Evolutionary conservation across 495 filamentous ascomycete species (phyloP).

Genomic region (Trichoderma erinaceum): DNA sequence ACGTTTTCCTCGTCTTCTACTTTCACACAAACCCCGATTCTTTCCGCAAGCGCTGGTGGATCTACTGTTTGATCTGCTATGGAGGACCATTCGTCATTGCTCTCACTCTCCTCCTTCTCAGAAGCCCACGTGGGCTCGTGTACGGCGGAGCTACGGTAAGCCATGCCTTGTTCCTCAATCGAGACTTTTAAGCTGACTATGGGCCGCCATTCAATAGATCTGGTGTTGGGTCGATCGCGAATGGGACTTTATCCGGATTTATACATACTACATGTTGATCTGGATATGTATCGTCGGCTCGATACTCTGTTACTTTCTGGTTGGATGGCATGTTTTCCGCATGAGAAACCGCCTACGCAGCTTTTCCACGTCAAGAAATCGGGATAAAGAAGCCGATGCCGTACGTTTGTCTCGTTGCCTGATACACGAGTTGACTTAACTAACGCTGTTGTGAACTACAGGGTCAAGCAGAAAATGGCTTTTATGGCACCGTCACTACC

Average conservation of each 20-base stretch:
- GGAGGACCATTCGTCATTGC: slow-evolving; percentile 63
- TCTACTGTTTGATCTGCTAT: slow-evolving; percentile 61
- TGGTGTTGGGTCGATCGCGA: slow-evolving; percentile 72
- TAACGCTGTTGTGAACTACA: neutral
- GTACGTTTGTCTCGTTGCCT: neutral
- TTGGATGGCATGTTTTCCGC: slow-evolving; percentile 57
- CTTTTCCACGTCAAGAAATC: slow-evolving; percentile 25
- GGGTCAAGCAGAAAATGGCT: neutral
- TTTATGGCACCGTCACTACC: slow-evolving; percentile 17
- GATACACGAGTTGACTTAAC: neutral
- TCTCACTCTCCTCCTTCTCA: slow-evolving; percentile 55
- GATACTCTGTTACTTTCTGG: slow-evolving; percentile 58
- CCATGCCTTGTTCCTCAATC: neutral
- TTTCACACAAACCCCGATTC: slow-evolving; percentile 54
- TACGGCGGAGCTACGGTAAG: slow-evolving; percentile 61
- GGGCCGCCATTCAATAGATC: slow-evolving; percentile 32
- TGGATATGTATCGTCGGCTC: slow-evolving; percentile 65
- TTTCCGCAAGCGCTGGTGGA: slow-evolving; percentile 56
- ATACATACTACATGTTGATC: slow-evolving; percentile 67
- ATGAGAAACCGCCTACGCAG: slow-evolving; percentile 40
- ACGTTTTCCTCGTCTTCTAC: slow-evolving; percentile 74
- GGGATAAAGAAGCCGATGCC: slow-evolving; percentile 26
- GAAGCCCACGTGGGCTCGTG: slow-evolving; percentile 39
- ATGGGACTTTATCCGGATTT: slow-evolving; percentile 64
- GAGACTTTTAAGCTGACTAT: neutral